Base-by-base conservation (phyloP, 495 filamentous ascomycete species). In the Penicillium roqueforti region DNA sequence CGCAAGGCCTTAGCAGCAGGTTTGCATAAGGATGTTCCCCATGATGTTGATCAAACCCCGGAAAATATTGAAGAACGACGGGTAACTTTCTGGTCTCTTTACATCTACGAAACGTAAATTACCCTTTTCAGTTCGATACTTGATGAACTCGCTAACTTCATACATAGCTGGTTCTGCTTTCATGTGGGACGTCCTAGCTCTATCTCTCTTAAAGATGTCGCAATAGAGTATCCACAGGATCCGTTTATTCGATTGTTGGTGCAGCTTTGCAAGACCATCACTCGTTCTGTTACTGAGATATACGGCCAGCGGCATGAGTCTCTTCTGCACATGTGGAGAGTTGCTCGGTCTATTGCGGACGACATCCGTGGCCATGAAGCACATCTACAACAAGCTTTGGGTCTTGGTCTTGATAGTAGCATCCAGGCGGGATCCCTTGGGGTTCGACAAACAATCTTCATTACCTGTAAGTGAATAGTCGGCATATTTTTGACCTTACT, bases 1-100 rank as follows among this genome's bases (percentile, higher is more conserved):
- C 68, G 75, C 6, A 77, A 75, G 59, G 70, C 73, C 6, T 47
- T 76, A 7, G 66, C 72, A 7, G 69, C 73, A 31, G 75, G 75
- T 3, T 26, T 77, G 47, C 70, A 77, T 47, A 77, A 73, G 39
- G 71, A 76, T 31, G 68, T 68, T 1, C 72, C 67, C 1, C 47
- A 58, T 8, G 55, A 62, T 7, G 56, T 54, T 2, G 54, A 58
- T 5, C 65, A 73, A 46, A 58, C 50, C 0, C 32, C 56, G 8
- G 65, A 73, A 19, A 67, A 55, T 28, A 60, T 67, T 8, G 63
- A 73, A 49, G 70, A 72, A 44, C 59, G 71, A 36, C 61, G 75
- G 25, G 43, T 62, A 3, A 77, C 72, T 0, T 71, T 76, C 22
- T 77, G 75, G 75, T 67, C 61, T 34, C 59, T 77, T 3, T 76